These are phyloP conservation scores for Arxiozyma heterogenica DNA, from an alignment of 1,139 yeast genomes.

Conservation along the genomic window DNA sequence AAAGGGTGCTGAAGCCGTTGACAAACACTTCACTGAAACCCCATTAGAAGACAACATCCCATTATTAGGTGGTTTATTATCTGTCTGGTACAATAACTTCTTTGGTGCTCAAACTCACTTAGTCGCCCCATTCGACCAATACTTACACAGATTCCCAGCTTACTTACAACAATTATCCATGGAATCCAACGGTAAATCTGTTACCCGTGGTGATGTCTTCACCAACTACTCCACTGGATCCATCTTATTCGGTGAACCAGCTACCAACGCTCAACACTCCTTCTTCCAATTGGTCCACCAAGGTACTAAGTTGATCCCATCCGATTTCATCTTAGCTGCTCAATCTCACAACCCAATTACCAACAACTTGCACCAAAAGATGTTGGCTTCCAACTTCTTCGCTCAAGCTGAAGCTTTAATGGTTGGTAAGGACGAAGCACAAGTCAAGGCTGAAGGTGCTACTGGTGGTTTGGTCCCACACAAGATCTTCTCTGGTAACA, in stretches of 20 bases:
- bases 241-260: slow-evolving; percentile 95
- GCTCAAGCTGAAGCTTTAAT: slow-evolving; percentile 97
- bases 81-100: slow-evolving; percentile 98
- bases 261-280: slow-evolving; percentile 97
- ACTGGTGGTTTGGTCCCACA: slow-evolving; percentile 81
- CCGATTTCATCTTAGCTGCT: slow-evolving; percentile 95
- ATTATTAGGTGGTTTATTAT: slow-evolving; percentile 79
- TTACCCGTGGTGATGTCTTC: slow-evolving; percentile 81
- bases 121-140: slow-evolving; percentile 97
- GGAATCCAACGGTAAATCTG: slow-evolving; percentile 99
- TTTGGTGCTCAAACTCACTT: slow-evolving; percentile 95
- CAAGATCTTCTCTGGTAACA: slow-evolving; percentile 93
- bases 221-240: slow-evolving; percentile 94
- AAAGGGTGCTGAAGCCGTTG: slow-evolving; percentile 96
- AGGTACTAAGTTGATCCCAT: slow-evolving; percentile 94
- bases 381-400: slow-evolving; percentile 96
- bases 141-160: slow-evolving; percentile 98
- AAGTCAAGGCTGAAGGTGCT: slow-evolving; percentile 87
- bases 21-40: slow-evolving; percentile 74
- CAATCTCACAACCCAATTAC: slow-evolving; percentile 97
- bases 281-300: slow-evolving; percentile 99
- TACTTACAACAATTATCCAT: slow-evolving; percentile 95
- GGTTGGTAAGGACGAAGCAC: slow-evolving; percentile 84
- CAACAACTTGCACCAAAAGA: slow-evolving; percentile 84
- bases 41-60: slow-evolving; percentile 91